These are phyloP conservation scores for Mycena galopus DNA, from an alignment of 768 basidiomycete species.

Conservation along the genomic window DNA sequence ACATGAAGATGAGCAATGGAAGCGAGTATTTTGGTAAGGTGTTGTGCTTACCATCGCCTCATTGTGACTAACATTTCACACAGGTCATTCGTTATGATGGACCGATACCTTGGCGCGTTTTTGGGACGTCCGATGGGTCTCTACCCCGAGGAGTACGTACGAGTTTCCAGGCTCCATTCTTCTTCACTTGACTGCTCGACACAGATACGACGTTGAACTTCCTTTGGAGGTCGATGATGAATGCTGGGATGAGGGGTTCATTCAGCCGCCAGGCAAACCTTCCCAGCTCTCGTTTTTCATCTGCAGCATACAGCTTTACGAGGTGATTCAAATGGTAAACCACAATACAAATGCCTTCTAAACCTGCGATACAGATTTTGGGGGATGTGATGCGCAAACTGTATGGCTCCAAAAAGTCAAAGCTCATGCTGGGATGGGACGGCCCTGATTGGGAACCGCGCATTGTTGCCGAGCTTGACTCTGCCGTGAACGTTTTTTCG, in stretches of 20 bases:
- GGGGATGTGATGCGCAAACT: conserved; percentile 73
- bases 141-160: conserved; percentile 77
- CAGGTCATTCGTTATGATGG: conserved; percentile 47
- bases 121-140: conserved; percentile 76
- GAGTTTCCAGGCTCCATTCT: conserved; percentile 36
- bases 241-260: conserved; percentile 63
- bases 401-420: conserved; percentile 56
- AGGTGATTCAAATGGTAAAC: neutral
- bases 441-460: conserved; percentile 67
- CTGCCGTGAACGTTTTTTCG: conserved; percentile 70
- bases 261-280: conserved; percentile 72
- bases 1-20: conserved; percentile 71
- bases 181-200: neutral
- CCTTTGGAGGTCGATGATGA: conserved; percentile 70
- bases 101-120: conserved; percentile 54
- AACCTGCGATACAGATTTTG: conserved; percentile 52
- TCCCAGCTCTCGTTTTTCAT: conserved; percentile 66
- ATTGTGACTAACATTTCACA: neutral
- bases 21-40: conserved; percentile 65
- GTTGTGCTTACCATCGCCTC: neutral
- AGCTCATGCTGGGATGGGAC: conserved; percentile 51
- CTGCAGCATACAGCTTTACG: conserved; percentile 60
- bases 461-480: conserved; percentile 72
- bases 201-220: conserved; percentile 73
- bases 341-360: neutral